Evolutionary conservation across 352 stramenopile species (phyloP), one percentile per base, ranked within the genome.

Genomic region (Globisporangium okanoganense): DNA sequence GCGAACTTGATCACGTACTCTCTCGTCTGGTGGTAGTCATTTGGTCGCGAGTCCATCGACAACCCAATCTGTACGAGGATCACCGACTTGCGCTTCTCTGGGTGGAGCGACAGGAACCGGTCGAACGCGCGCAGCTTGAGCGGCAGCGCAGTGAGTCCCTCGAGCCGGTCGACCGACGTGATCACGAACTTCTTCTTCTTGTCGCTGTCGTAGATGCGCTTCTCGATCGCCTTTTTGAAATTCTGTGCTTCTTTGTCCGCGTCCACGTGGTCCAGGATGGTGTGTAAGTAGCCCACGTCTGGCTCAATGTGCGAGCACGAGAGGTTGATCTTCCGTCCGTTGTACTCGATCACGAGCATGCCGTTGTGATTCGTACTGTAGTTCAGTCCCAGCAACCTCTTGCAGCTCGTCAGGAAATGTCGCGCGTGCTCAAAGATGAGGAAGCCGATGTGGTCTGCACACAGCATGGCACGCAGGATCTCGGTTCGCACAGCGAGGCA

Each of bases 81-180:
- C 6, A 98, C 77, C 0, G 76, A 82, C 10, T 72, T 65, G 1
- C 75, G 72, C 43, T 91, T 87, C 3, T 83, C 62, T 0, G 93
- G 91, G 45, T 95, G 72, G n/a, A 83, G 69, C n/a, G 88, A 65
- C 13, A 99, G 79, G 61, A 99, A 98, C 7, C 91, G 82, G 59
- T 99, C 93, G 58, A 99, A 95, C 2, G 94, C 97, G 13, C 98
- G 81, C 24, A 99, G 76, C 72, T 99, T 99, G 10, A 99, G 74
- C 18, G 95, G 95, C 25, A 99, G 88, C 0, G 94, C 97, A 41
- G 97, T 98, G 18, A 99, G 74, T 1, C 95, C 91, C 74, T 99
- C 97, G 20, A 99, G 69, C 25, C 93, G 76, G 75, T 99, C 94
- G 35, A 99, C 95, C 1, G 92, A 96, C 20, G 92, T 82, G 36